Evolutionary conservation across 176 grass and related monocot genomes (phyloP).

Genomic region (Rhynchospora pubera): DNA sequence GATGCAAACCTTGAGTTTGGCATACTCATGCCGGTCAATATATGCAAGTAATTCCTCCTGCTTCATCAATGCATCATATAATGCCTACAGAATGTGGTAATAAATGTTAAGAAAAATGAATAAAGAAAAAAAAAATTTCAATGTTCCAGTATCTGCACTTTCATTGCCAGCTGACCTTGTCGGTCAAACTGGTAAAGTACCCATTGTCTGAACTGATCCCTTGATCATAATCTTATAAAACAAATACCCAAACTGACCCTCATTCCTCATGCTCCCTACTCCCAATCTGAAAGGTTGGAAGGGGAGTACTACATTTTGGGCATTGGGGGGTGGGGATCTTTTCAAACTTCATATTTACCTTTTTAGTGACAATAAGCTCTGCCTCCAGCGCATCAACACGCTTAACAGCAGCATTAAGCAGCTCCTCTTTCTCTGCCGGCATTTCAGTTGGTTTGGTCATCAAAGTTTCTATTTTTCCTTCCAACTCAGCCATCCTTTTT

Average conservation of each 20-base stretch:
- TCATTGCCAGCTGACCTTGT: not conserved
- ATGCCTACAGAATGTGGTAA: conserved; percentile 23
- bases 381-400: conserved; percentile 62
- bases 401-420: conserved; percentile 58
- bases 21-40: conserved; percentile 38
- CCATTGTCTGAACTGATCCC: not conserved
- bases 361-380: conserved; percentile 68
- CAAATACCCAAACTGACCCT: not conserved
- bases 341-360: conserved; percentile 18
- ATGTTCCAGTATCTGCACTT: not conserved
- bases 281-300: not conserved
- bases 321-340: too few species aligned
- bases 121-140: not conserved
- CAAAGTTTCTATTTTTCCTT: conserved; percentile 48
- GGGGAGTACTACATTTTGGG: not conserved
- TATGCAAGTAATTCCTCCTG: conserved; percentile 54
- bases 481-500: conserved; percentile 40
- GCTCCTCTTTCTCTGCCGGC: conserved; percentile 63
- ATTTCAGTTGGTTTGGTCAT: conserved; percentile 57
- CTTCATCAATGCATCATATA: conserved; percentile 48
- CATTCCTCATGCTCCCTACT: not conserved
- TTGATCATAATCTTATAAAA: not conserved
- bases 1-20: conserved; percentile 38
- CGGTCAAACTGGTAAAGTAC: not conserved
- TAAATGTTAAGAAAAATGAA: not conserved